Percentiles rank a stretch among this genome's conserved stretches.
Conservation (phyloP, 176 grass and related monocot genomes). For the Aegilops longissima region DNA sequence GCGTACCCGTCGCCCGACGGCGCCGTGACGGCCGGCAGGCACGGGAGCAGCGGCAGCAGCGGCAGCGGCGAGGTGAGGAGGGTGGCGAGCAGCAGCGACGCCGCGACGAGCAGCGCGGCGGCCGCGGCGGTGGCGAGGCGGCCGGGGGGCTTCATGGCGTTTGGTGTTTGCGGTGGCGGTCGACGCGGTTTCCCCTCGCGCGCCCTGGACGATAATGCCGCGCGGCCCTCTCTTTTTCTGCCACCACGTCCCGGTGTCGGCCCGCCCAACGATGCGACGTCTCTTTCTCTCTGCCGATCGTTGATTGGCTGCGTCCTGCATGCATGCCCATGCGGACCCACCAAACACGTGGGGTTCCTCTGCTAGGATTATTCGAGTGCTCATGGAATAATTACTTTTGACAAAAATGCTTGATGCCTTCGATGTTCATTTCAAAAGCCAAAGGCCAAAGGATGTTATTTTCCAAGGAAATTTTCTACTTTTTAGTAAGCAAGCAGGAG, state of each 20-base stretch:
- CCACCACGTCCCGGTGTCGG: background rate
- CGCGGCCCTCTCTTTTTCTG: background rate
- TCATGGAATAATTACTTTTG: too few species aligned
- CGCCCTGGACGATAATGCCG: background rate
- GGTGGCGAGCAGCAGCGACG: constrained; percentile 12
- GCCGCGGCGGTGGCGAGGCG: constrained; percentile 24
- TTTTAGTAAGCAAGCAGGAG: too few species aligned
- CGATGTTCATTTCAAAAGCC: too few species aligned
- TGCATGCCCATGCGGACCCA: background rate
- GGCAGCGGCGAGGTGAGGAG: constrained; percentile 19
- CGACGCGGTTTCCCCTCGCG: background rate
- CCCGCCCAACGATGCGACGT: background rate
- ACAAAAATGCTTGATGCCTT: too few species aligned
- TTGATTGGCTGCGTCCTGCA: background rate
- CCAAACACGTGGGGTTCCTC: background rate
- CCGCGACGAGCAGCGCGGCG: constrained; percentile 17
- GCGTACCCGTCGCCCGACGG: background rate
- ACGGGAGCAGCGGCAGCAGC: background rate
- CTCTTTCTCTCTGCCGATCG: background rate
- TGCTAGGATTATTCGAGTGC: too few species aligned
- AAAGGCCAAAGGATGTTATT: too few species aligned
- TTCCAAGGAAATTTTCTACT: too few species aligned
- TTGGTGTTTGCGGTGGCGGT: background rate
- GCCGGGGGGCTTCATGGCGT: constrained; percentile 17
- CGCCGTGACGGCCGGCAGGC: constrained; percentile 7